Evolutionary conservation across 2,329 filamentous ascomycete species (phyloP).

Genomic region (Venturia pyrina): DNA sequence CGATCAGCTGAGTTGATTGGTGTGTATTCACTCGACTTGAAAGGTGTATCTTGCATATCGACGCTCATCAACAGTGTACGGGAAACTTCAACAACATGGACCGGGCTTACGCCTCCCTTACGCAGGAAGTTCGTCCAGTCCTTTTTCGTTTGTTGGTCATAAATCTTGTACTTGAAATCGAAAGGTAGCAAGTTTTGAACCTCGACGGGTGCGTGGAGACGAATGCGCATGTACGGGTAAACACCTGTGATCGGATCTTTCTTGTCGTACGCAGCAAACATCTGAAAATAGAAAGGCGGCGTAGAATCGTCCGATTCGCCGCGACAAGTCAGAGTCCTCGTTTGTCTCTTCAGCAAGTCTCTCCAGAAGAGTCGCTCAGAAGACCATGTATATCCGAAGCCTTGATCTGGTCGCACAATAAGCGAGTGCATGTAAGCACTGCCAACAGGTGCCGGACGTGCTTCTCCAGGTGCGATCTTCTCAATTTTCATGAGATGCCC

Average conservation of each 20-base stretch:
- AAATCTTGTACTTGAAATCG: slow-evolving; percentile 98
- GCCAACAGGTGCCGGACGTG: slow-evolving; percentile 81
- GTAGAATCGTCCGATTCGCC: slow-evolving; percentile 61
- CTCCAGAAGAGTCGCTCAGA: slow-evolving; percentile 85
- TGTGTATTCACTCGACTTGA: slow-evolving; percentile 90
- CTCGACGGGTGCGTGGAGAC: slow-evolving; percentile 84
- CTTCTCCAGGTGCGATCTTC: slow-evolving; percentile 88
- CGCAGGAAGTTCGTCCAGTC: slow-evolving; percentile 98
- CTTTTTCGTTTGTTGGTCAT: slow-evolving; percentile 96
- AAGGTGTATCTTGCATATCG: slow-evolving; percentile 92
- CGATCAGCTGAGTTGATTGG: slow-evolving; percentile 88
- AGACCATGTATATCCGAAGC: slow-evolving; percentile 95
- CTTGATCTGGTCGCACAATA: slow-evolving; percentile 82
- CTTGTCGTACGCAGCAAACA: slow-evolving; percentile 76
- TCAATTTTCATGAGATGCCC: slow-evolving; percentile 94
- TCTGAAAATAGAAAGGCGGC: slow-evolving; percentile 90
- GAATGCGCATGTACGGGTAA: slow-evolving; percentile 91
- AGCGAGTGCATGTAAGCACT: slow-evolving; percentile 83
- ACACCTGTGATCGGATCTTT: slow-evolving; percentile 69
- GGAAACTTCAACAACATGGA: slow-evolving; percentile 92
- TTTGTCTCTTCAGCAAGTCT: slow-evolving; percentile 75
- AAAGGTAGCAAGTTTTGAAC: slow-evolving; percentile 91
- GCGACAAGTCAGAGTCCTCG: slow-evolving; percentile 77
- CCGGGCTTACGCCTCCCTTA: slow-evolving; percentile 92
- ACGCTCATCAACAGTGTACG: slow-evolving; percentile 87